Evolutionary conservation across 768 basidiomycete species (phyloP).

Genomic region (Neoboletus magnificus): DNA sequence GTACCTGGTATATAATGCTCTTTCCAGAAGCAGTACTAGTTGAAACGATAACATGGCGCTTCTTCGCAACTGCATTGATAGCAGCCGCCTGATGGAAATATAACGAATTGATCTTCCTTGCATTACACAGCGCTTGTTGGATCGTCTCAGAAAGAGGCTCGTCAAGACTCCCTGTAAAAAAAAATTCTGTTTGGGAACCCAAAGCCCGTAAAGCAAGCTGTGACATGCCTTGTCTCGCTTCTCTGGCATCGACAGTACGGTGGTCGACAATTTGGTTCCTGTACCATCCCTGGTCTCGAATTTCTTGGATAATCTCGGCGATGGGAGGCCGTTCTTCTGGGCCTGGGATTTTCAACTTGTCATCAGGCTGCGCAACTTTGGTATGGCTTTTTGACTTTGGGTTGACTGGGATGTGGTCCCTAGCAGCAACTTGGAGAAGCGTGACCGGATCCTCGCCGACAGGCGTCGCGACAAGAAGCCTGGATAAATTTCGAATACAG

Average conservation of each 20-base stretch:
- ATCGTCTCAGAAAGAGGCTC: constrained; percentile 58
- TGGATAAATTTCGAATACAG: constrained; percentile 22
- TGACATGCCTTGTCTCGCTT: constrained; percentile 47
- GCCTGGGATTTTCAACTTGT: constrained; percentile 15
- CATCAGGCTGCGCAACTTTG: not conserved
- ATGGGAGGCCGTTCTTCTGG: constrained; percentile 56
- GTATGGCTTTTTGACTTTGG: constrained; percentile 31
- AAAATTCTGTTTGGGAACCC: not conserved
- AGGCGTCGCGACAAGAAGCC: constrained; percentile 56
- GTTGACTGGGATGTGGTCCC: constrained; percentile 68
- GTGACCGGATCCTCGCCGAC: constrained; percentile 55
- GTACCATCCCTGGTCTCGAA: constrained; percentile 57
- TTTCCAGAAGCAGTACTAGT: constrained; percentile 90
- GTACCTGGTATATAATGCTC: constrained; percentile 81
- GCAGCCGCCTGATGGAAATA: constrained; percentile 73
- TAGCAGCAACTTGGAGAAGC: constrained; percentile 64
- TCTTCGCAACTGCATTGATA: constrained; percentile 55
- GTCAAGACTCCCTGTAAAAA: constrained; percentile 43
- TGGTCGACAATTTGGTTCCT: constrained; percentile 62
- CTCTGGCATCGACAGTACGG: constrained; percentile 51
- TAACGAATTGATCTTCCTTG: constrained; percentile 59
- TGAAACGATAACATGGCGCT: constrained; percentile 78
- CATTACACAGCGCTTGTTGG: constrained; percentile 48
- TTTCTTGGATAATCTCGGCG: constrained; percentile 19
- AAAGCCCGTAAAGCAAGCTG: not conserved